These are phyloP conservation scores for Alloteropsis semialata DNA, from an alignment of 176 grass and related monocot genomes.

Conservation along the genomic window DNA sequence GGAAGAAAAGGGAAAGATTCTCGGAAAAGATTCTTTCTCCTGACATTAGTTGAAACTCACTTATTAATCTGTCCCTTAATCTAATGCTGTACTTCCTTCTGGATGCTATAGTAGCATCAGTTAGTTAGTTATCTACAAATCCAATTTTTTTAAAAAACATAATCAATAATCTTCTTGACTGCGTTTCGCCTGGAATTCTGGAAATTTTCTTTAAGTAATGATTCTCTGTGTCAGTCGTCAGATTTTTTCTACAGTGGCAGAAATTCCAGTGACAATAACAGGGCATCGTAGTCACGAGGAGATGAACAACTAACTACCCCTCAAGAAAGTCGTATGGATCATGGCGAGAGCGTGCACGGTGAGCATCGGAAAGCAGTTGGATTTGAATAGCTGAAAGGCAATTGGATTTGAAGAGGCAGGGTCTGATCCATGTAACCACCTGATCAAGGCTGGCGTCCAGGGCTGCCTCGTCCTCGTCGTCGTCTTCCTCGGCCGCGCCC, in stretches of 20 bases:
- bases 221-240: not conserved
- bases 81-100: constrained; percentile 4
- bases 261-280: not conserved
- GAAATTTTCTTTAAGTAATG: not conserved
- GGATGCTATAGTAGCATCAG: constrained; percentile 3
- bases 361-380: constrained; percentile 11
- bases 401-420: constrained; percentile 8
- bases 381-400: constrained; percentile 2
- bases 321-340: constrained; percentile 4
- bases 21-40: constrained; percentile 30
- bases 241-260: not conserved
- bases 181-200: not conserved
- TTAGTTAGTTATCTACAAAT: constrained; percentile 12
- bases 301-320: constrained; percentile 30
- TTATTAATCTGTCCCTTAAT: constrained; percentile 13
- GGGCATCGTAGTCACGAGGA: constrained; percentile 24
- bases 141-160: not conserved
- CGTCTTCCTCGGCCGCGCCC: not conserved
- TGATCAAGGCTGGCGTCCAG: constrained; percentile 57
- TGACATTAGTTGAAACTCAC: constrained; percentile 26
- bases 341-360: constrained; percentile 43
- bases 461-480: constrained; percentile 36
- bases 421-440: constrained; percentile 24
- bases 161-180: not conserved
- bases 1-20: not conserved